Percentiles rank a stretch among this genome's conserved stretches.
Evolutionary conservation across 2,329 filamentous ascomycete species (phyloP).

Genomic region (Nothomitra cinnamomea): DNA sequence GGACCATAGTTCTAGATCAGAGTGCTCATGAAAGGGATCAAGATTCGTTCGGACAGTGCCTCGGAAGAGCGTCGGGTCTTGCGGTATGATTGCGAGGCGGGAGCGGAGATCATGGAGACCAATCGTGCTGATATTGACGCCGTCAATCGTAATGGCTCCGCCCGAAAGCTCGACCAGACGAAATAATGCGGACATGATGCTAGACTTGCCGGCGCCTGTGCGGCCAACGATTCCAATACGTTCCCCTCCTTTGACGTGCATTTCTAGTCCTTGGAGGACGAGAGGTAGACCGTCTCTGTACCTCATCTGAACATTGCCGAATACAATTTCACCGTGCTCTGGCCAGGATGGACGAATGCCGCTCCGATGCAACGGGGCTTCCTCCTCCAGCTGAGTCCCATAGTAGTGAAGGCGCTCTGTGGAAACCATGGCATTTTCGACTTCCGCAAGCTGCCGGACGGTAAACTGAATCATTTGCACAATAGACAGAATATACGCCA

Average conservation of each 20-base stretch:
- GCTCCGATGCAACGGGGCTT: conserved; percentile 62
- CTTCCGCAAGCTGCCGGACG: conserved; percentile 81
- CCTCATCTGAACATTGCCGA: conserved; percentile 61
- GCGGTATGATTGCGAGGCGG: conserved; percentile 27
- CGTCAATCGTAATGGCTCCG: conserved; percentile 26
- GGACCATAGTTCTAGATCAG: conserved; percentile 29
- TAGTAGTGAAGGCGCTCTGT: conserved; percentile 88
- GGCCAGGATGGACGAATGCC: conserved; percentile 68
- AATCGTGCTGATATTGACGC: conserved; percentile 24
- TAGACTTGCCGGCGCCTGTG: conserved; percentile 29
- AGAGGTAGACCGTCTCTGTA: conserved; percentile 57
- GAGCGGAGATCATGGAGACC: conserved; percentile 26
- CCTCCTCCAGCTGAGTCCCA: conserved; percentile 70
- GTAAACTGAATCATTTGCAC: conserved; percentile 95
- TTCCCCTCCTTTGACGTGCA: conserved; percentile 27
- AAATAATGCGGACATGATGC: conserved; percentile 29
- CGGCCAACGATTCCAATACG: conserved; percentile 30
- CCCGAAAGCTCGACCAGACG: conserved; percentile 24
- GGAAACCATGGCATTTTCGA: conserved; percentile 96
- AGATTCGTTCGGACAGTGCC: conserved; percentile 28
- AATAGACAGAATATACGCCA: conserved; percentile 85
- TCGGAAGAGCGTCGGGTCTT: conserved; percentile 27
- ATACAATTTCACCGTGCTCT: conserved; percentile 64
- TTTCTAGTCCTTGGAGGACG: conserved; percentile 48
- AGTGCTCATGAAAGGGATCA: conserved; percentile 28